Evolutionary conservation across 2,329 filamentous ascomycete species (phyloP), one percentile per base, ranked within the genome.

Genomic region (Alternaria ventricosa): DNA sequence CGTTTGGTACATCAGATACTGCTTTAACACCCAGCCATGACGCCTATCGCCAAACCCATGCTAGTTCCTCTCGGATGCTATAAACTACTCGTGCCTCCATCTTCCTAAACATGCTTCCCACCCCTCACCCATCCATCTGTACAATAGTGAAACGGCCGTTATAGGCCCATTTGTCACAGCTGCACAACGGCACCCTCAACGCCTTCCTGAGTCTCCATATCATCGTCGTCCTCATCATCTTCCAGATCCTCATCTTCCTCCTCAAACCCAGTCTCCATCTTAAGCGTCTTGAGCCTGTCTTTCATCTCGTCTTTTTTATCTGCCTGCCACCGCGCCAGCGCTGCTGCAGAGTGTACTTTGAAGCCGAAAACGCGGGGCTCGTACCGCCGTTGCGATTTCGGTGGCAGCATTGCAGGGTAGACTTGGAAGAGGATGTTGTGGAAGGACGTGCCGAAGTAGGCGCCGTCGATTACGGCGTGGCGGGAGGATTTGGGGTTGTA

Each of bases 401-500:
- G 85, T 4, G 96, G 96, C 55, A 96, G 89, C 72, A 99, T 87
- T 23, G 92, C 89, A 6, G 96, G 95, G 79, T 98, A 98, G 59
- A 99, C 96, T 81, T 99, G 96, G 85, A 99, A 98, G 66, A 99
- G 89, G 82, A 99, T 97, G 83, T 97, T 97, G 86, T 97, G 95
- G 86, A 99, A 99, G 3, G 93, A 97, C 51, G 95, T 94, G 72
- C 96, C 96, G 73, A 99, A 99, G 86, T 98, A 99, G 69, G 96
- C 96, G 67, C 96, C 96, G 79, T 99, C 96, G 75, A 99, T 97
- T 63, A 92, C 88, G 55, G 94, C 94, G 82, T 99, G 96, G 27
- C 96, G 93, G 20, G 93, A 95, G 4, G 96, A 98, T 81, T 99
- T 99, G 47, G 96, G 96, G 82, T 98, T 98, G 87, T 99, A 99